phyloP scores from a whole-genome alignment of 306 rosid species.

The Abrus precatorius region DNA sequence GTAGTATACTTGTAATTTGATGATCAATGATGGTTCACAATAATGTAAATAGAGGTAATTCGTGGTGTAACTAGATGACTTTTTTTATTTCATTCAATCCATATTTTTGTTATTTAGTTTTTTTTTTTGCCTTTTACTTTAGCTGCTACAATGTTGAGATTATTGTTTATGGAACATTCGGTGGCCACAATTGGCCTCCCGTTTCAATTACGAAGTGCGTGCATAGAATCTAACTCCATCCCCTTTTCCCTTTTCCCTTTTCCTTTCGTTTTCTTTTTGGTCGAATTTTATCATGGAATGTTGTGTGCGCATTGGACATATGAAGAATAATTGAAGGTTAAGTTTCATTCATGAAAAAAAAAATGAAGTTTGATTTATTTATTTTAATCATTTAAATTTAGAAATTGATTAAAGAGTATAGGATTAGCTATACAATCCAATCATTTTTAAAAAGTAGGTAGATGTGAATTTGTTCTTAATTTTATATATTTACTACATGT shows the following conservation, averaged over 20 bases:
- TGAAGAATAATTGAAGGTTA: too few species aligned
- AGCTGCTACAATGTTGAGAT: slow-evolving; percentile 34
- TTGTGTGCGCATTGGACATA: background rate
- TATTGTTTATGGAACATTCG: slow-evolving; percentile 34
- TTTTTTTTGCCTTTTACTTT: background rate
- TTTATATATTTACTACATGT: too few species aligned
- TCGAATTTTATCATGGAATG: background rate
- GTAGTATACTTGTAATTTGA: slow-evolving; percentile 61
- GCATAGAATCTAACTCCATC: background rate
- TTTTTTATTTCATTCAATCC: slow-evolving; percentile 67
- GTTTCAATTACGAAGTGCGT: slow-evolving; percentile 28
- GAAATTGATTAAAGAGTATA: too few species aligned
- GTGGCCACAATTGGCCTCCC: slow-evolving; percentile 52
- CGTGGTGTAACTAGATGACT: slow-evolving; percentile 58
- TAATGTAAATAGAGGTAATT: slow-evolving; percentile 80
- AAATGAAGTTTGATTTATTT: too few species aligned
- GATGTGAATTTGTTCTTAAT: too few species aligned
- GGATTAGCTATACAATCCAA: too few species aligned
- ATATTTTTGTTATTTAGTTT: slow-evolving; percentile 51
- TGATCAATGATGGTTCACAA: slow-evolving; percentile 53
- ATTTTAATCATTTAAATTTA: too few species aligned
- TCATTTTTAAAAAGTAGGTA: too few species aligned
- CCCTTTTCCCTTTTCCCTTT: background rate
- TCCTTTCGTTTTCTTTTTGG: background rate
- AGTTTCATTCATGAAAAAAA: too few species aligned